A percentile compares a stretch with the other conserved stretches of the same genome.
Conservation (phyloP, 805 yeast genomes). For the Torulaspora quercuum region DNA sequence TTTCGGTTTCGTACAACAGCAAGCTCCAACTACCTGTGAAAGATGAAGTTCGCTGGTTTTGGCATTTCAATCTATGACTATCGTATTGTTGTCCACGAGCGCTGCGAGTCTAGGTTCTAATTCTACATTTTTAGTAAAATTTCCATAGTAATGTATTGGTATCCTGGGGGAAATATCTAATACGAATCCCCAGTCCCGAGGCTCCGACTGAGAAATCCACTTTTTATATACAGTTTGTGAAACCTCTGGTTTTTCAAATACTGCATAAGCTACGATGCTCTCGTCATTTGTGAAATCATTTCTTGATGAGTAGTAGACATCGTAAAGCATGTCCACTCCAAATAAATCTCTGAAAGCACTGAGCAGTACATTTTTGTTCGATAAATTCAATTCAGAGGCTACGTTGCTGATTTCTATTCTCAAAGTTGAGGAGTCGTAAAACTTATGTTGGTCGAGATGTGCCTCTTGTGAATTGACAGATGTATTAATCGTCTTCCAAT, state of each 20-base stretch:
- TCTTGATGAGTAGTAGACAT: constrained; percentile 23
- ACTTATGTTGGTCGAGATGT: constrained; percentile 5
- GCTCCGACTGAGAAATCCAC: constrained; percentile 9
- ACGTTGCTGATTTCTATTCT: constrained; percentile 18
- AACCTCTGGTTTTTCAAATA: constrained; percentile 14
- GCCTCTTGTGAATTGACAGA: constrained; percentile 1
- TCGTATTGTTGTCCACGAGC: constrained; percentile 2
- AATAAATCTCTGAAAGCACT: constrained; percentile 5
- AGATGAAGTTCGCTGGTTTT: too few relatives aligned
- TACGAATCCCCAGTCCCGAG: constrained; percentile 6
- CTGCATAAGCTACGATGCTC: constrained; percentile 20
- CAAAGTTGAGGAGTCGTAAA: constrained; percentile 21
- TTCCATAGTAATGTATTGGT: constrained; percentile 12
- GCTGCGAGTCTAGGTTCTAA: constrained; percentile 7
- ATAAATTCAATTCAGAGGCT: neutral
- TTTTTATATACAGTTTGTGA: constrained; percentile 11
- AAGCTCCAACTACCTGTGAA: too few relatives aligned
- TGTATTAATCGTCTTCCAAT: constrained; percentile 23
- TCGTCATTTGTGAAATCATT: constrained; percentile 15
- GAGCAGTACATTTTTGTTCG: constrained; percentile 7
- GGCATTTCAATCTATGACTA: constrained; percentile 12
- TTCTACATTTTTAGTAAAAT: constrained; percentile 3
- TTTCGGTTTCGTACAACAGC: too few relatives aligned
- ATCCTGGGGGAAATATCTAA: constrained; percentile 14
- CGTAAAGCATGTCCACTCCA: constrained; percentile 9